Evolutionary conservation across 2,329 filamentous ascomycete genomes (phyloP).

Genomic region (Claviceps purpurea): DNA sequence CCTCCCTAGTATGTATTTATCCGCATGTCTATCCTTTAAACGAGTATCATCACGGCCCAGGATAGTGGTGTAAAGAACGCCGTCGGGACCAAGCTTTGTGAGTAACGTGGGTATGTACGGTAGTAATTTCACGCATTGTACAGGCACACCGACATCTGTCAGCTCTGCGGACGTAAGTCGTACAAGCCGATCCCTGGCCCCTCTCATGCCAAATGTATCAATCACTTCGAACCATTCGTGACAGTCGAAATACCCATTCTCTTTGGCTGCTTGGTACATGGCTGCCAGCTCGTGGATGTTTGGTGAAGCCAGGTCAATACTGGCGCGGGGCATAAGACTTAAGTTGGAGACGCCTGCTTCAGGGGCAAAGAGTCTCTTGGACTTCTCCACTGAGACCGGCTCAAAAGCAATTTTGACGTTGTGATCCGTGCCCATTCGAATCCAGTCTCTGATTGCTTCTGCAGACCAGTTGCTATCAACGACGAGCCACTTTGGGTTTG

Average conservation of each 20-base stretch:
- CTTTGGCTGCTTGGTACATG: constrained; percentile 60
- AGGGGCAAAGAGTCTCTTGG: constrained; percentile 49
- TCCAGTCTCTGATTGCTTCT: constrained; percentile 52
- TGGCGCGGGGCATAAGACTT: constrained; percentile 43
- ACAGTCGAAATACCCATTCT: constrained; percentile 53
- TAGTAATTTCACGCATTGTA: constrained; percentile 71
- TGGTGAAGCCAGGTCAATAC: constrained; percentile 65
- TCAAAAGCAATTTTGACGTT: constrained; percentile 62
- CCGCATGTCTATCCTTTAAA: constrained; percentile 46
- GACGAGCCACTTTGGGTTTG: constrained; percentile 62
- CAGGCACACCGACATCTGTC: constrained; percentile 69
- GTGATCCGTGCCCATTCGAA: constrained; percentile 43
- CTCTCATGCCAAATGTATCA: constrained; percentile 62
- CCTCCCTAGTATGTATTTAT: constrained; percentile 59
- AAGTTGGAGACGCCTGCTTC: constrained; percentile 25
- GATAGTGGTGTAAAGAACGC: constrained; percentile 63
- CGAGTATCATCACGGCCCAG: constrained; percentile 54
- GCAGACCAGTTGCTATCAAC: constrained; percentile 80
- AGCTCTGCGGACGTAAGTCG: constrained; percentile 52
- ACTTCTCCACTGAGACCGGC: constrained; percentile 76
- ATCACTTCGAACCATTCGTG: constrained; percentile 68
- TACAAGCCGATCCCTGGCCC: constrained; percentile 60
- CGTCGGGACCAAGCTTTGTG: constrained; percentile 66
- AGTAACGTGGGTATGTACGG: constrained; percentile 78
- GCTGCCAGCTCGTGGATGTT: constrained; percentile 70